Evolutionary conservation across 768 basidiomycete genomes (phyloP).

Genomic region (Boletus subcaerulescens): DNA sequence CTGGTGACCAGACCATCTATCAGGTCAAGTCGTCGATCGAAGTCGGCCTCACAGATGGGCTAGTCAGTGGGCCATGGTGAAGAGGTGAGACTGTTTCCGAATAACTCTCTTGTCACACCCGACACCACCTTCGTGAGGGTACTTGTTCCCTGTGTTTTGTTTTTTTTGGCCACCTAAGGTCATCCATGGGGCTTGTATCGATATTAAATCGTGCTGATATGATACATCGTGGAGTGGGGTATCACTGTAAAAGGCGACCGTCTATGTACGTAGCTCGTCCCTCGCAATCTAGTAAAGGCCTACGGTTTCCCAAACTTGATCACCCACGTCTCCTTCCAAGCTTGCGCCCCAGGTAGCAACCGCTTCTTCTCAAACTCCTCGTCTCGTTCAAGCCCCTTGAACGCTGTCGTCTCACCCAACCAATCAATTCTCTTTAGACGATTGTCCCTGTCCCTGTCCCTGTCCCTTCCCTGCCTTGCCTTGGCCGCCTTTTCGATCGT

Average conservation of each 20-base stretch:
- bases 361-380: constrained; percentile 53
- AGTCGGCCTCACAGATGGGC: too few relatives aligned
- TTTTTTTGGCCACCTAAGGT: too few relatives aligned
- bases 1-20: too few relatives aligned
- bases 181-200: too few relatives aligned
- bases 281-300: neutral
- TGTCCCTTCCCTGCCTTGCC: constrained; percentile 40
- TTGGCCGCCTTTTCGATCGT: constrained; percentile 50
- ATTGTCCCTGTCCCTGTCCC: constrained; percentile 35
- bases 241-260: neutral
- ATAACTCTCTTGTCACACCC: too few relatives aligned
- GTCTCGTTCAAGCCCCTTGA: constrained; percentile 61
- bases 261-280: neutral
- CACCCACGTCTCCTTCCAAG: constrained; percentile 56
- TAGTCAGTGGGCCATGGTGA: too few relatives aligned
- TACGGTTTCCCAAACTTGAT: constrained; percentile 43
- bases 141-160: too few relatives aligned
- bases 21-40: too few relatives aligned
- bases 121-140: too few relatives aligned
- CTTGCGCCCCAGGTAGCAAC: constrained; percentile 43
- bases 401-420: constrained; percentile 55
- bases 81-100: too few relatives aligned
- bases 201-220: neutral
- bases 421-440: constrained; percentile 58
- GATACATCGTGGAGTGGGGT: constrained; percentile 4